phyloP scores from a whole-genome alignment of 1,284 basidiomycete species.

The Calocybe gambosa region DNA sequence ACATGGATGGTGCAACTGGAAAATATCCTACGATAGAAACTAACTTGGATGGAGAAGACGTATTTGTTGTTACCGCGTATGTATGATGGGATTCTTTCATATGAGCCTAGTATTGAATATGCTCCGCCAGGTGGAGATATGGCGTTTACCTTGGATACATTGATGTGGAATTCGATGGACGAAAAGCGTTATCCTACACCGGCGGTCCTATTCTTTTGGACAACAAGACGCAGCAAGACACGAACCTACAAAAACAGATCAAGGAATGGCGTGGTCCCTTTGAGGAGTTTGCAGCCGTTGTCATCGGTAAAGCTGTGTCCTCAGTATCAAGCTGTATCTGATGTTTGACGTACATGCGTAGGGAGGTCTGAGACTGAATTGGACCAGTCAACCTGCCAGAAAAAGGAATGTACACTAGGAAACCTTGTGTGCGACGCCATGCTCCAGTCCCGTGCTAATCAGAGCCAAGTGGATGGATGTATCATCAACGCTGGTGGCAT shows the following conservation, averaged over 20 bases:
- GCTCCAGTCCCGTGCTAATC: slow-evolving; percentile 3
- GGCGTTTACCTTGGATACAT: slow-evolving; percentile 11
- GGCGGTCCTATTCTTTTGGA: slow-evolving; percentile 10
- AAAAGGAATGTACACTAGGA: slow-evolving; percentile 8
- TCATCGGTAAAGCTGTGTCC: background rate
- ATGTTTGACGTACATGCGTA: background rate
- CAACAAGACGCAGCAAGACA: slow-evolving; percentile 9
- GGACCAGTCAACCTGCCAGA: slow-evolving; percentile 6
- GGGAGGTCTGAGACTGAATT: slow-evolving; percentile 3
- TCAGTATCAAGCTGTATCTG: background rate
- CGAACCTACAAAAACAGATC: slow-evolving; percentile 5
- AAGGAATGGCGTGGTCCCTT: slow-evolving; percentile 8
- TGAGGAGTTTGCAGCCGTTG: slow-evolving; percentile 5
- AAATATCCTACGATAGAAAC: slow-evolving; percentile 7
- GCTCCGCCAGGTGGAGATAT: slow-evolving; percentile 6
- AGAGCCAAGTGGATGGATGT: slow-evolving; percentile 6
- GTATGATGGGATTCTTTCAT: background rate
- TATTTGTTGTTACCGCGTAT: slow-evolving; percentile 9
- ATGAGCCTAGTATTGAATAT: background rate
- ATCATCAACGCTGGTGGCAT: slow-evolving; percentile 10
- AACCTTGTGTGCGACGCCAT: slow-evolving; percentile 9
- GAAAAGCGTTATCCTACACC: slow-evolving; percentile 4
- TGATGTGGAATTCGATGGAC: slow-evolving; percentile 7
- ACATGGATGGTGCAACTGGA: slow-evolving; percentile 6
- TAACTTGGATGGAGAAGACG: slow-evolving; percentile 6